Conservation (phyloP, 2,329 filamentous ascomycete genomes). For the Immersiporthe knoxdaviesiana region DNA sequence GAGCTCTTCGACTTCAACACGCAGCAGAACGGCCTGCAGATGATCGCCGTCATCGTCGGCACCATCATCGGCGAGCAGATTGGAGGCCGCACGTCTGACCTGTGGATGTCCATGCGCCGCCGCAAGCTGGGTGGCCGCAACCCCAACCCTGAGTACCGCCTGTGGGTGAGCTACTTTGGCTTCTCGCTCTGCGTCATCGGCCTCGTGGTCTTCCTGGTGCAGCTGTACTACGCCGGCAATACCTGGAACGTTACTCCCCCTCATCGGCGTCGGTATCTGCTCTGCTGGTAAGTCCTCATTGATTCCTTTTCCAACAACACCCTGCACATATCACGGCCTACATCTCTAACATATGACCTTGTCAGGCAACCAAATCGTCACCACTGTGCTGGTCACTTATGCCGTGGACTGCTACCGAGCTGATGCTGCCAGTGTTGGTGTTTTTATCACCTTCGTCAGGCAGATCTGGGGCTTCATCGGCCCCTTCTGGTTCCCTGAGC, state of each 20-base stretch:
- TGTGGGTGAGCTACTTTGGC: constrained; percentile 61
- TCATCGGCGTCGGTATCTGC: constrained; percentile 55
- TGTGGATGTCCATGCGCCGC: constrained; percentile 51
- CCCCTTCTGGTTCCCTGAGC: constrained; percentile 44
- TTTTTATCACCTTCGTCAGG: constrained; percentile 56
- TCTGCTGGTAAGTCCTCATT: constrained; percentile 38
- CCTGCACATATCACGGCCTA: neutral
- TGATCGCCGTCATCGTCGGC: constrained; percentile 59
- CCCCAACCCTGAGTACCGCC: constrained; percentile 53
- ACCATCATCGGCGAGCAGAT: constrained; percentile 61
- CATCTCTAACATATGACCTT: neutral
- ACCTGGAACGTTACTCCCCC: constrained; percentile 61
- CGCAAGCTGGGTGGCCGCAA: constrained; percentile 34
- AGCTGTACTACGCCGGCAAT: constrained; percentile 47
- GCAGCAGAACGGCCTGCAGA: constrained; percentile 62
- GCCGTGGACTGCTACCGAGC: constrained; percentile 60
- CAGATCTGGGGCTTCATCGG: constrained; percentile 58
- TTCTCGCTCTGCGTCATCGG: constrained; percentile 55
- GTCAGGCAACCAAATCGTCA: constrained; percentile 62
- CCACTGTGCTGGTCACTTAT: constrained; percentile 63
- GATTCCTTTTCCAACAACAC: neutral
- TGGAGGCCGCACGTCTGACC: constrained; percentile 56
- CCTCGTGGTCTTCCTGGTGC: constrained; percentile 57
- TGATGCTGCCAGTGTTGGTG: constrained; percentile 57
- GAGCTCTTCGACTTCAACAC: constrained; percentile 59